These are phyloP conservation scores for Cudoniella acicularis DNA, from an alignment of 495 filamentous ascomycete species.

Conservation along the genomic window DNA sequence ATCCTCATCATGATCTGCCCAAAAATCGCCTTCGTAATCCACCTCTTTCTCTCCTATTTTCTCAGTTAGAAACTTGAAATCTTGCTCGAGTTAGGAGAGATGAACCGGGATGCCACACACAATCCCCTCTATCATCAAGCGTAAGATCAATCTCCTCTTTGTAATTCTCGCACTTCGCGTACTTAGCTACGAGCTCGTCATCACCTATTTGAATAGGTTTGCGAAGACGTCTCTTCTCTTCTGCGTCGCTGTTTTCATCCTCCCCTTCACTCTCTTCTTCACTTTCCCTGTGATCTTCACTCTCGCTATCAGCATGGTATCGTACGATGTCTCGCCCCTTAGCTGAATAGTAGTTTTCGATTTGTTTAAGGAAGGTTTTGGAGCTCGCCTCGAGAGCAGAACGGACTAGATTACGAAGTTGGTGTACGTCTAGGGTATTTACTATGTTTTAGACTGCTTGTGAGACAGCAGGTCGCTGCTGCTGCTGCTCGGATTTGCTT, in stretches of 20 bases:
- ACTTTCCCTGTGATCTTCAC: background rate
- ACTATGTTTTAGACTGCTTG: no score
- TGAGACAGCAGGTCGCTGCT: no score
- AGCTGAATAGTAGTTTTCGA: background rate
- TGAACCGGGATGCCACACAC: no score
- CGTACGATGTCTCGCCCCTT: background rate
- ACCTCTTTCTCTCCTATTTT: no score
- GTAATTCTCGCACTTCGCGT: slow-evolving; percentile 24
- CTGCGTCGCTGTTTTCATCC: background rate
- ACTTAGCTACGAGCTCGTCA: slow-evolving; percentile 14
- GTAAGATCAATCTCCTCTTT: slow-evolving; percentile 20
- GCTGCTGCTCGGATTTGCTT: no score
- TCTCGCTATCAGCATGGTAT: slow-evolving; percentile 5
- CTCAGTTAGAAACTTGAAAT: no score
- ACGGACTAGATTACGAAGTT: background rate
- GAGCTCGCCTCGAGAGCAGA: background rate
- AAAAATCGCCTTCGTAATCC: no score
- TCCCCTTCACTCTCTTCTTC: background rate
- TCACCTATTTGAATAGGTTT: slow-evolving; percentile 15
- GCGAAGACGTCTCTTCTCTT: background rate
- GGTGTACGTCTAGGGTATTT: no score
- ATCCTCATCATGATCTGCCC: no score
- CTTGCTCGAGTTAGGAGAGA: no score
- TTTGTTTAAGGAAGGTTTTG: background rate
- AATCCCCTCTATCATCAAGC: slow-evolving; percentile 12